Conservation (phyloP, 164 flowering plant species). For the Platanus orientalis region DNA sequence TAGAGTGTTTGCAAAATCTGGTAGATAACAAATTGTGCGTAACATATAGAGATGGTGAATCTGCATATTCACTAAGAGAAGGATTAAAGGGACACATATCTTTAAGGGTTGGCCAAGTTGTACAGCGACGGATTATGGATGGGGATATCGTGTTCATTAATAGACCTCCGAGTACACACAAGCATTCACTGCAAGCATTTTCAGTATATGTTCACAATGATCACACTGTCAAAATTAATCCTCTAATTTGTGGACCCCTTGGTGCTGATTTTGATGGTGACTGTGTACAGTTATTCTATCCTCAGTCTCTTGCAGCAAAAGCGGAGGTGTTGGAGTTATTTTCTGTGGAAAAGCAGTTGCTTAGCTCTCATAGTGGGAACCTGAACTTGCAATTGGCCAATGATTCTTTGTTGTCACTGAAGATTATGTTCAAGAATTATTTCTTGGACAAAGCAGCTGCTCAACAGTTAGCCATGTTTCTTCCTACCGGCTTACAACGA, state of each 20-base stretch:
- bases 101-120: slow-evolving; percentile 70
- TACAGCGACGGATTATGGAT: slow-evolving; percentile 78
- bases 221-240: slow-evolving; percentile 84
- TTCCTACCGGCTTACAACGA: slow-evolving; percentile 32
- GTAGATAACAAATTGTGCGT: slow-evolving; percentile 77
- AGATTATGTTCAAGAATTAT: slow-evolving; percentile 41
- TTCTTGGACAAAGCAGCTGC: slow-evolving; percentile 38
- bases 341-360: slow-evolving; percentile 79
- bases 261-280: slow-evolving; percentile 98
- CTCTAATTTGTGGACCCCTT: slow-evolving; percentile 86
- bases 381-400: slow-evolving; percentile 70
- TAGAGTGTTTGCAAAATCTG: slow-evolving; percentile 50
- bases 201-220: slow-evolving; percentile 79
- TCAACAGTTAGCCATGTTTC: slow-evolving; percentile 75
- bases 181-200: slow-evolving; percentile 90
- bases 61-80: slow-evolving; percentile 69
- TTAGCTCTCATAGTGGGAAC: slow-evolving; percentile 83
- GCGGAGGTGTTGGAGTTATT: slow-evolving; percentile 92
- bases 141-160: slow-evolving; percentile 91
- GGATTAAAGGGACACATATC: slow-evolving; percentile 80
- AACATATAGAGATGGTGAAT: slow-evolving; percentile 60
- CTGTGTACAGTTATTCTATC: slow-evolving; percentile 84
- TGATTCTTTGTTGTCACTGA: slow-evolving; percentile 73
- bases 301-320: slow-evolving; percentile 83
- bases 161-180: slow-evolving; percentile 95